Evolutionary conservation across 2,329 filamentous ascomycete genomes (phyloP).

Genomic region (Clonostachys chloroleuca): DNA sequence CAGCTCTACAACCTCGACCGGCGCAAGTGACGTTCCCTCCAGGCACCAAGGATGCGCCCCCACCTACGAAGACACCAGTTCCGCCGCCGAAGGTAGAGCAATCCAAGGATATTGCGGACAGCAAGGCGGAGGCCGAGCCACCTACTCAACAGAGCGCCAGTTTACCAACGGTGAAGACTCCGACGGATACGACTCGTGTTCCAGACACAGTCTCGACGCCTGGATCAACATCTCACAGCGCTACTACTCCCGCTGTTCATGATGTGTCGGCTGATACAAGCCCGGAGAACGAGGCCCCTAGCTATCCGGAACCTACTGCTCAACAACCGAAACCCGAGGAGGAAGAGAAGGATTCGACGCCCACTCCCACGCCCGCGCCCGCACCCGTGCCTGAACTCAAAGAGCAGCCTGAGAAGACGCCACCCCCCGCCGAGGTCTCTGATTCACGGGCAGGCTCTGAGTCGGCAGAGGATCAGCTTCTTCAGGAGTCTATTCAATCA

Average conservation of each 20-base stretch:
- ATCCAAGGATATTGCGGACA: too few species aligned
- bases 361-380: too few species aligned
- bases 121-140: too few species aligned
- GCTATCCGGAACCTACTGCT: conserved; percentile 36
- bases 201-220: conserved; percentile 48
- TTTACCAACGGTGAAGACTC: not conserved
- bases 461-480: conserved; percentile 36
- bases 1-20: conserved; percentile 6
- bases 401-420: not conserved
- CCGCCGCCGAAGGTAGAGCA: too few species aligned
- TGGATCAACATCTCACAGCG: conserved; percentile 67
- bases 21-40: conserved; percentile 24
- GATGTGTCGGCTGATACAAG: conserved; percentile 71
- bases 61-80: not conserved
- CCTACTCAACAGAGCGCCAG: not conserved
- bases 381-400: not conserved
- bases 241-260: conserved; percentile 65
- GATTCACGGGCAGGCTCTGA: not conserved
- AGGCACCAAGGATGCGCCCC: conserved; percentile 19
- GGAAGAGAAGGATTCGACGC: not conserved
- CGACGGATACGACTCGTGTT: conserved; percentile 23
- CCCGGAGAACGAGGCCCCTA: conserved; percentile 62
- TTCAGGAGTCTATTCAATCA: conserved; percentile 34
- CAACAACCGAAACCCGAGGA: not conserved
- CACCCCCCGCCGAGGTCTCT: not conserved